Evolutionary conservation across 257 asterid species (phyloP).

Genomic region (Avicennia marina): DNA sequence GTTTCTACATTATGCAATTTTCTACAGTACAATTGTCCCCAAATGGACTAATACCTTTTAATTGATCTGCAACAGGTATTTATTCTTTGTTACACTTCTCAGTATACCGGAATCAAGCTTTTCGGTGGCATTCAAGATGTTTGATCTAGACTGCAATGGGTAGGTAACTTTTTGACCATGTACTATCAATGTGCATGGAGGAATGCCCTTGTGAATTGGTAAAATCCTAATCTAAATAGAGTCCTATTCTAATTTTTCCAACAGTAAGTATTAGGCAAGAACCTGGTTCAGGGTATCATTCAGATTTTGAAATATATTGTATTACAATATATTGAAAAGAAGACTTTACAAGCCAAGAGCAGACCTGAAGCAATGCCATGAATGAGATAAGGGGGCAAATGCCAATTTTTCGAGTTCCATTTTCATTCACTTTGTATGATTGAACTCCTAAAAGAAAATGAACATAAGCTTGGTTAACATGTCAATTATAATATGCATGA

Average conservation of each 20-base stretch:
- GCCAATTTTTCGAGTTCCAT: neutral
- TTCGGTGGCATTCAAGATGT: slow-evolving; percentile 93
- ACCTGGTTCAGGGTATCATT: neutral
- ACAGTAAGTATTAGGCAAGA: neutral
- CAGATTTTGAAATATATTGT: neutral
- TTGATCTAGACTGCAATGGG: slow-evolving; percentile 82
- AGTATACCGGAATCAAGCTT: slow-evolving; percentile 91
- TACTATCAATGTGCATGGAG: slow-evolving; percentile 12
- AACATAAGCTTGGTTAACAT: neutral
- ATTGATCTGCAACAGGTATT: slow-evolving; percentile 54
- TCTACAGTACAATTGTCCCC: slow-evolving; percentile 1
- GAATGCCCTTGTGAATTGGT: neutral
- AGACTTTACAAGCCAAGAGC: neutral
- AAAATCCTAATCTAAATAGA: neutral
- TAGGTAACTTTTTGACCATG: slow-evolving; percentile 31
- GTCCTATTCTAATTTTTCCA: too few species aligned
- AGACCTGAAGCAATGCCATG: neutral
- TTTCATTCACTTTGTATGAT: neutral
- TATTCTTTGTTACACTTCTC: slow-evolving; percentile 85
- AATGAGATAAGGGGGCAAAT: neutral
- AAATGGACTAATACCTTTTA: slow-evolving; percentile 18
- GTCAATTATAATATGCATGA: neutral
- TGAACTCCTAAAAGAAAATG: neutral
- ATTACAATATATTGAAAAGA: too few species aligned
- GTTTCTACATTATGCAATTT: slow-evolving; percentile 14